Evolutionary conservation across 257 asterid genomes (phyloP).

Genomic region (Solanum lycopersicoides): DNA sequence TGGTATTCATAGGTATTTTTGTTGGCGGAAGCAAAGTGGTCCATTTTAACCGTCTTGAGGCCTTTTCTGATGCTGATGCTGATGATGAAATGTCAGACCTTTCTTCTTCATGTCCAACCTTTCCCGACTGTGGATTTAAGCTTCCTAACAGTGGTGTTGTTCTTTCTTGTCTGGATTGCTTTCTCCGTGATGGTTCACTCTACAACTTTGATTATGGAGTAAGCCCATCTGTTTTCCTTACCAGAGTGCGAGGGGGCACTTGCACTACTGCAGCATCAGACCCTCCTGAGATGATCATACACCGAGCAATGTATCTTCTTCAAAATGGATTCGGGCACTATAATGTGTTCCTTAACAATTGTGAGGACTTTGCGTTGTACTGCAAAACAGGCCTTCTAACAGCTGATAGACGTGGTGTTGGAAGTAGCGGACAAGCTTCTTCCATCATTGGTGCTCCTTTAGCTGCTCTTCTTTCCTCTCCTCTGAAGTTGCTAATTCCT

Average conservation of each 20-base stretch:
- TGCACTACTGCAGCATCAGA: conserved; percentile 82
- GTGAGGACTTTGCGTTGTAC: conserved; percentile 87
- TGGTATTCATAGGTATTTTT: conserved; percentile 47
- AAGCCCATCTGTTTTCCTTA: conserved; percentile 50
- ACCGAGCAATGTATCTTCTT: conserved; percentile 78
- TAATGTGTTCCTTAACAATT: conserved; percentile 71
- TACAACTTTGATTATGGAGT: conserved; percentile 68
- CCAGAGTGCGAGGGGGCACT: conserved; percentile 87
- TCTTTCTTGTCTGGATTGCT: conserved; percentile 85
- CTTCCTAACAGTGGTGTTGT: conserved; percentile 71
- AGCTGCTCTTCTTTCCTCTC: conserved; percentile 84
- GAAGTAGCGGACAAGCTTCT: conserved; percentile 89
- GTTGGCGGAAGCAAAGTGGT: conserved; percentile 92
- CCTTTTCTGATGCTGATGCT: conserved; percentile 22
- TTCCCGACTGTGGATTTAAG: conserved; percentile 83
- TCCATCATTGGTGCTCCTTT: conserved; percentile 81
- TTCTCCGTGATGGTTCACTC: conserved; percentile 55
- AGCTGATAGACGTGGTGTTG: conserved; percentile 53
- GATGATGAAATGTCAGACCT: conserved; percentile 14
- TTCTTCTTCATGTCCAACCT: conserved; percentile 39
- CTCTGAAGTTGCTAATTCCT: conserved; percentile 74
- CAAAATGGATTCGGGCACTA: conserved; percentile 80
- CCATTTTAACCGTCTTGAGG: conserved; percentile 51
- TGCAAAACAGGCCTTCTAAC: conserved; percentile 88
- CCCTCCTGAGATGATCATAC: conserved; percentile 37